Conservation (phyloP, 768 basidiomycete genomes). For the Mrakia blollopis region DNA sequence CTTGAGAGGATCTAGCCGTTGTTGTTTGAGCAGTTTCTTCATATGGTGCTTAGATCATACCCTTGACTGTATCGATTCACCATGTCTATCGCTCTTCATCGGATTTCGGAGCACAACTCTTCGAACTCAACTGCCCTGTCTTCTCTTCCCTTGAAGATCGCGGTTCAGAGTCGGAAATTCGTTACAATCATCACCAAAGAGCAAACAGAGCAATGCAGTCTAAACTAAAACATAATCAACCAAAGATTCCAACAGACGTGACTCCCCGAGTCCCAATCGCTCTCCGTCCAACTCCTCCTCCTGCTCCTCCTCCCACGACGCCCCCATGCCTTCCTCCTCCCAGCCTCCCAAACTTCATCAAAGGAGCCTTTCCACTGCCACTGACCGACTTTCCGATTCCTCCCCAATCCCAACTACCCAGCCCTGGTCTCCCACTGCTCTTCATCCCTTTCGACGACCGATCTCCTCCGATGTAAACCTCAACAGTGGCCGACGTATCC, state of each 20-base stretch:
- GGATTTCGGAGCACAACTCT: no score
- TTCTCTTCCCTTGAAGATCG: no score
- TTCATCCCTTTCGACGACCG: not conserved
- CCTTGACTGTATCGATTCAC: no score
- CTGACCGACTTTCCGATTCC: not conserved
- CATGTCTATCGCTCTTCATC: no score
- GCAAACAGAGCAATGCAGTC: no score
- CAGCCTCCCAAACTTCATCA: not conserved
- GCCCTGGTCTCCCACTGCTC: not conserved
- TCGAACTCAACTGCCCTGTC: no score
- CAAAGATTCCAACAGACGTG: not conserved
- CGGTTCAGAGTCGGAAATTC: not conserved
- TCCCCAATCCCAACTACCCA: constrained; percentile 10
- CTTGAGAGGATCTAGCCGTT: no score
- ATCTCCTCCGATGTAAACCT: not conserved
- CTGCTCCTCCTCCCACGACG: not conserved
- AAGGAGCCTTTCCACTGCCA: not conserved
- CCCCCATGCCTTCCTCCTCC: no score
- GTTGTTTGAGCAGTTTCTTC: no score
- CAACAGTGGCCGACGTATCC: not conserved
- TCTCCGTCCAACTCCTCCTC: not conserved
- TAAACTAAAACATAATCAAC: not conserved
- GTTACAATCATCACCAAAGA: not conserved
- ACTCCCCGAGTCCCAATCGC: not conserved
- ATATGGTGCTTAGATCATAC: no score